Evolutionary conservation across 1,284 basidiomycete species (phyloP), one percentile per base, ranked within the genome.

Genomic region (Boletus sp.): DNA sequence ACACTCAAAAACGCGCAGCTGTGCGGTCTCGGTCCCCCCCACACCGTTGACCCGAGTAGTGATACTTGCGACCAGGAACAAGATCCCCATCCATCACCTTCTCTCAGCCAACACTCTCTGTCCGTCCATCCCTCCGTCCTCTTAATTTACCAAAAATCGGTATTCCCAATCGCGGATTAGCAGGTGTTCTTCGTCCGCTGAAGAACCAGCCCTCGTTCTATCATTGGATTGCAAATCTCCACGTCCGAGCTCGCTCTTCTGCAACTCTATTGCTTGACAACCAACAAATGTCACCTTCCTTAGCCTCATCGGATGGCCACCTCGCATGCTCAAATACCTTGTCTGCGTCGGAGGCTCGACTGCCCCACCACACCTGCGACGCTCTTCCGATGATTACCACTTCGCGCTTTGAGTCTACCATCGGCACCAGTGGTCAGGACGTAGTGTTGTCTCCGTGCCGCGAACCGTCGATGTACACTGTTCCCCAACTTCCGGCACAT

Each of bases 231-330:
- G 69, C 71, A 71, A 73, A 74, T 71, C 69, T 44, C 65, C 59
- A 55, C 59, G 6, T 58, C 60, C 47, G 16, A 49, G 12, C 27
- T 51, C 35, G 36, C 36, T 16, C 59, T 60, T 61, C 62, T 69
- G 61, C 66, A 67, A 59, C 60, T 61, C 63, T 55, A 61, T 47
- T 61, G 50, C 72, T 50, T 73, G 71, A 71, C 71, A 22, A 74
- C 70, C 73, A 74, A 62, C 65, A 68, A 67, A 72, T 73, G 67
- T 62, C 68, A 11, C 68, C 72, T 70, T 71, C 69, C 62, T 67
- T 59, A 31, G 70, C 42, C 51, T 47, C 54, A 7, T 42, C 60
- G 4, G 50, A 54, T 9, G 12, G 12, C 45, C 53, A 33, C 44
- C 11, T 12, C 50, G 43, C 22, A 13, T 51, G 29, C 63, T 71